A percentile compares a stretch with the other conserved stretches of the same genome.
These are phyloP conservation scores for Fusarium solani-melongenae DNA, from an alignment of 2,329 filamentous ascomycete genomes.

Conservation along the genomic window DNA sequence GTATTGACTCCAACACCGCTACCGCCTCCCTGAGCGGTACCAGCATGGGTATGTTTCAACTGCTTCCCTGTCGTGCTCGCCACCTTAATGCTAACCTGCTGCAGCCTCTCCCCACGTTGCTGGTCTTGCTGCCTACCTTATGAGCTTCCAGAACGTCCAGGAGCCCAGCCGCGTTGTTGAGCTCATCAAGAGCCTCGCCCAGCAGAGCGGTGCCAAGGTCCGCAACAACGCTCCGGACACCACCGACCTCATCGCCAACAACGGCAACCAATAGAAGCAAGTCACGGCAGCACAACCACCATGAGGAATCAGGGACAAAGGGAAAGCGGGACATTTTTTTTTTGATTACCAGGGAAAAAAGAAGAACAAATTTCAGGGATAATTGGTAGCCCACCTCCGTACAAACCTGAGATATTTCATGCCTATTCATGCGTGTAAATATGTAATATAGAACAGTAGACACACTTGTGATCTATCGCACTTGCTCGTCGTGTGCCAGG, in stretches of 20 bases:
- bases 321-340: slow-evolving; percentile 27
- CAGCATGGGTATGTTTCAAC: slow-evolving; percentile 61
- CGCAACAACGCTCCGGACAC: slow-evolving; percentile 55
- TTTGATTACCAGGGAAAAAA: slow-evolving; percentile 9
- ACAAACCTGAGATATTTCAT: slow-evolving; percentile 34
- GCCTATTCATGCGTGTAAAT: slow-evolving; percentile 27
- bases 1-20: slow-evolving; percentile 60
- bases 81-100: slow-evolving; percentile 23
- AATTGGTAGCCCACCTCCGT: slow-evolving; percentile 35
- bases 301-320: slow-evolving; percentile 11
- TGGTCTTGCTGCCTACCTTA: slow-evolving; percentile 75
- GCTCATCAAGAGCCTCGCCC: slow-evolving; percentile 66
- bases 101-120: slow-evolving; percentile 72
- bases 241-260: slow-evolving; percentile 67
- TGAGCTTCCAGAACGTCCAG: slow-evolving; percentile 64
- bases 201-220: slow-evolving; percentile 57
- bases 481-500: slow-evolving; percentile 16
- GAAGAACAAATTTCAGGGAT: slow-evolving; percentile 34
- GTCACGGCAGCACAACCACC: slow-evolving; percentile 5
- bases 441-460: slow-evolving; percentile 39
- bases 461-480: slow-evolving; percentile 18
- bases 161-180: slow-evolving; percentile 50
- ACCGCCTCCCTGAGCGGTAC: slow-evolving; percentile 63
- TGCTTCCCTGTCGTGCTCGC: neutral
- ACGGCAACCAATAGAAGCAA: slow-evolving; percentile 54